Evolutionary conservation across 208 protist species (phyloP).

Genomic region (Acanthamoeba royreba): DNA sequence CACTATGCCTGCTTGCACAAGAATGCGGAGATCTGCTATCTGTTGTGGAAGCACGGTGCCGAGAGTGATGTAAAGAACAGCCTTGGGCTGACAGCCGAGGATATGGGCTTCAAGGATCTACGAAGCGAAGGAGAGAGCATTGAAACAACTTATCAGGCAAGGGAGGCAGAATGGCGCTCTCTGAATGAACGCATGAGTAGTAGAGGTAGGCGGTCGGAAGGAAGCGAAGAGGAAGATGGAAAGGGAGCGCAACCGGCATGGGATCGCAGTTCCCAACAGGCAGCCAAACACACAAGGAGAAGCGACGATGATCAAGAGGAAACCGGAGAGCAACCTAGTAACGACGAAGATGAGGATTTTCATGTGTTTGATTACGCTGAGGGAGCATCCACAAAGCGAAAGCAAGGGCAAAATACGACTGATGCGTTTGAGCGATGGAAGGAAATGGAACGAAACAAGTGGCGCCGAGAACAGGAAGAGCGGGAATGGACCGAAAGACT

Average conservation of each 20-base stretch:
- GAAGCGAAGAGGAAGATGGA: background rate
- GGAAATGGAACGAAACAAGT: background rate
- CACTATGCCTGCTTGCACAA: background rate
- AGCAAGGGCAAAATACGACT: background rate
- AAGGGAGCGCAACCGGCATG: background rate
- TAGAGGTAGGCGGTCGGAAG: too few relatives aligned
- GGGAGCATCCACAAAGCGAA: background rate
- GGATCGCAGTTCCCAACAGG: background rate
- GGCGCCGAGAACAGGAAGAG: background rate
- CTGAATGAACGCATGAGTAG: too few relatives aligned
- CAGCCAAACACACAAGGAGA: background rate
- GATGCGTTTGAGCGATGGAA: conserved; percentile 4
- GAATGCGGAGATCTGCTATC: background rate
- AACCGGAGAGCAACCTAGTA: background rate
- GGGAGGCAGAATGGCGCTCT: background rate
- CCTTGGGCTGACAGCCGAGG: background rate
- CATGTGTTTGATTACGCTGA: background rate
- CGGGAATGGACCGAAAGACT: background rate
- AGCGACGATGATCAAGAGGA: background rate
- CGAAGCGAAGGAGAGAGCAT: background rate
- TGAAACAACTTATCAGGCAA: background rate
- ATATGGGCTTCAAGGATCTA: background rate
- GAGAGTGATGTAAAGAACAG: background rate
- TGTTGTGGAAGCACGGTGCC: background rate
- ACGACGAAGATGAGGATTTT: background rate